phyloP scores from a whole-genome alignment of 208 protist genomes.

The Leishmania major region DNA sequence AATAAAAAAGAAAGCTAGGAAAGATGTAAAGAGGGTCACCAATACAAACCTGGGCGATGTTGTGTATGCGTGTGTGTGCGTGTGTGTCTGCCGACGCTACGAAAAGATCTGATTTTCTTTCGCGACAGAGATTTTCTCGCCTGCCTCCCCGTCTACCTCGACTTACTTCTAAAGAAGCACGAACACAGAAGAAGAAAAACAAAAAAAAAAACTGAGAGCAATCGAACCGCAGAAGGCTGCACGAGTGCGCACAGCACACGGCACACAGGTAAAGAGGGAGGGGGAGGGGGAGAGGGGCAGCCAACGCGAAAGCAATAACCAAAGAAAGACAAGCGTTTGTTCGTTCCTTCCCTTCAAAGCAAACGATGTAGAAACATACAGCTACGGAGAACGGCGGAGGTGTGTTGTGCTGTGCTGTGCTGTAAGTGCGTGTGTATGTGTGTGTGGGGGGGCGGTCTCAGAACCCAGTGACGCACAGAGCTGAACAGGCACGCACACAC shows the following conservation, averaged over 20 bases:
- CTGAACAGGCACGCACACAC: neutral
- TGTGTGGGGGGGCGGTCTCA: neutral
- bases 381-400: neutral
- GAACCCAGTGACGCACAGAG: neutral
- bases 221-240: neutral
- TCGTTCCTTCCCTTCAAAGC: neutral
- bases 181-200: conserved; percentile 13
- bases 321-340: neutral
- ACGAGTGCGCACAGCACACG: neutral
- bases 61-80: neutral
- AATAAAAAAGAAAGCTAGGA: neutral
- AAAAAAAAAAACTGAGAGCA: conserved; percentile 17
- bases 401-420: neutral
- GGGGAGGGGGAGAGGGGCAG: too few relatives aligned
- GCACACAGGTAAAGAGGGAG: neutral
- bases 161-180: neutral
- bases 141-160: neutral
- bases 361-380: neutral
- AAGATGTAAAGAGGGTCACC: neutral
- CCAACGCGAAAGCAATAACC: neutral
- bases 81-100: neutral
- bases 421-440: neutral
- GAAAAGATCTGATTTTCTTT: neutral
- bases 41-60: neutral
- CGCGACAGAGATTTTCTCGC: neutral